A percentile compares a stretch with the other conserved stretches of the same genome.
These are phyloP conservation scores for Colletotrichum sidae DNA, from an alignment of 2,329 filamentous ascomycete genomes.

Conservation along the genomic window DNA sequence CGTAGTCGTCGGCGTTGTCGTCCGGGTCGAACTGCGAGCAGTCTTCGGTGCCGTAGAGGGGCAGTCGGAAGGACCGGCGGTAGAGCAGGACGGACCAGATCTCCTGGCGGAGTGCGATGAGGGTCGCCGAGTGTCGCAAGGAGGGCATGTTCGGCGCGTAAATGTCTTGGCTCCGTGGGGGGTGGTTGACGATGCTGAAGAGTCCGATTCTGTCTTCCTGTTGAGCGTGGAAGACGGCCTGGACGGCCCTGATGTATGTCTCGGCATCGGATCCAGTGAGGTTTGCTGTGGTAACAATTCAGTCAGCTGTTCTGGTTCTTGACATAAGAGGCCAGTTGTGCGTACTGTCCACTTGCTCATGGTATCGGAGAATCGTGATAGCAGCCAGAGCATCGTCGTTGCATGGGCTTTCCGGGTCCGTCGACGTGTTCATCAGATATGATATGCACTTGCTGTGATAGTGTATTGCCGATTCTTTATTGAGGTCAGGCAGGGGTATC, in stretches of 20 bases:
- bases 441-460: conserved; percentile 24
- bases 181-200: conserved; percentile 15
- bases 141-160: conserved; percentile 15
- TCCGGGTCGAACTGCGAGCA: conserved; percentile 16
- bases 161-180: conserved; percentile 2
- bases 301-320: background rate
- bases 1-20: conserved; percentile 57
- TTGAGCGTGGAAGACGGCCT: conserved; percentile 21
- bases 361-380: conserved; percentile 17
- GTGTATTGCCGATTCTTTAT: conserved; percentile 20
- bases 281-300: background rate
- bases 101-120: conserved; percentile 19
- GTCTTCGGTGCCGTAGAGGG: conserved; percentile 18
- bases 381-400: conserved; percentile 21
- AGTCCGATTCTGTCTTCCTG: conserved; percentile 19
- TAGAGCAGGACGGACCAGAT: conserved; percentile 28
- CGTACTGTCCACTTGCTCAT: conserved; percentile 26
- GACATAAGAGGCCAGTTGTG: background rate
- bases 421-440: conserved; percentile 11
- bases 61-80: conserved; percentile 15
- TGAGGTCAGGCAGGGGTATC: conserved; percentile 1
- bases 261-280: conserved; percentile 20
- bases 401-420: conserved; percentile 18
- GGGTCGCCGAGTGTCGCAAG: conserved; percentile 11
- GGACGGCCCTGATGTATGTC: conserved; percentile 22